Conservation (phyloP, 441 rosid species). For the Pelargonium citronellum region DNA sequence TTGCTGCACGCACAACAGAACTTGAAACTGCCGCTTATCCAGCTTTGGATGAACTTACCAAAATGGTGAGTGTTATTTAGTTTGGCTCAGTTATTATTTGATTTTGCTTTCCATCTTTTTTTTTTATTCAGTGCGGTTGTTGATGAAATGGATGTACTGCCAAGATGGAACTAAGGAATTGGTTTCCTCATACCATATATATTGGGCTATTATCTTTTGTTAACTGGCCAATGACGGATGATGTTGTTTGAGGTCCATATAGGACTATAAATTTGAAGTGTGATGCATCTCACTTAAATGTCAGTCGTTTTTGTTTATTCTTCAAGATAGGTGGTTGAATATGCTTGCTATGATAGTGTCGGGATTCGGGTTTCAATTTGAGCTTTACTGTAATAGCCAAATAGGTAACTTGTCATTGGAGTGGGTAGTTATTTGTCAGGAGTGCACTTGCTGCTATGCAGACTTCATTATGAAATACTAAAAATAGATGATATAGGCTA, state of each 20-base stretch:
- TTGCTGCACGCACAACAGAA: slow-evolving; percentile 86
- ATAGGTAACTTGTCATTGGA: background rate
- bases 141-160: background rate
- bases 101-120: background rate
- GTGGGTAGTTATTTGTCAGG: background rate
- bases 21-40: slow-evolving; percentile 91
- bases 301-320: background rate
- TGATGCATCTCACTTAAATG: background rate
- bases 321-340: background rate
- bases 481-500: background rate
- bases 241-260: background rate
- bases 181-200: background rate
- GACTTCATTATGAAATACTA: background rate
- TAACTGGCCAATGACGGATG: background rate
- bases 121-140: background rate
- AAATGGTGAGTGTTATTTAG: slow-evolving; percentile 41
- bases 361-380: background rate
- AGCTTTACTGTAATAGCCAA: background rate
- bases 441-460: no score
- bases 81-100: background rate
- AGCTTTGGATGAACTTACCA: slow-evolving; percentile 91
- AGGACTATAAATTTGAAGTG: background rate
- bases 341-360: background rate
- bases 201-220: background rate
- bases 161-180: background rate